Conservation (phyloP, 2,329 filamentous ascomycete species). For the Fusarium duplospermum region DNA sequence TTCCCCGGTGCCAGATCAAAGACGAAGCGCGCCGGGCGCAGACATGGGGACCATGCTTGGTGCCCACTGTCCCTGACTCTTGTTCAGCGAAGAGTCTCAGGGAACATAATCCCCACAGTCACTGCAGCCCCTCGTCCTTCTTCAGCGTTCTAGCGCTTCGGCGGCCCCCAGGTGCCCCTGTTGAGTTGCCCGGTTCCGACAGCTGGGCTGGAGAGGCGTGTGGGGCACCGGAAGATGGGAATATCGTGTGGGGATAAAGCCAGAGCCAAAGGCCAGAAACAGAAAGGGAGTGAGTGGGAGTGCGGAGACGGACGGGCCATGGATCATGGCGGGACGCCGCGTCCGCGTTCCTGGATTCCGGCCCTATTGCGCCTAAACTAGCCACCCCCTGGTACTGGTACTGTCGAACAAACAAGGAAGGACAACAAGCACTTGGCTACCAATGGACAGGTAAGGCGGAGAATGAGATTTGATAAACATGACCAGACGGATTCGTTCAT, state of each 20-base stretch:
- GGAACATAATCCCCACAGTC: not conserved
- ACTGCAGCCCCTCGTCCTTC: slow-evolving; percentile 1
- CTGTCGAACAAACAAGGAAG: not conserved
- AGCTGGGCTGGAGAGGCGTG: slow-evolving; percentile 20
- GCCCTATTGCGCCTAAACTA: slow-evolving; percentile 2
- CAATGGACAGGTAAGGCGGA: slow-evolving; percentile 1
- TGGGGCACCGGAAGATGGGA: slow-evolving; percentile 29
- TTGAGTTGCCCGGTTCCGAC: slow-evolving; percentile 1
- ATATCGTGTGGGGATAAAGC: slow-evolving; percentile 25
- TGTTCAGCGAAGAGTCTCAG: not conserved
- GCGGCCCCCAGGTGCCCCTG: not conserved
- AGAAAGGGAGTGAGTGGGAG: not conserved
- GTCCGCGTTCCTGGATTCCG: slow-evolving; percentile 30
- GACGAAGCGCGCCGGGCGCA: not conserved
- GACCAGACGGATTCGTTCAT: not conserved
- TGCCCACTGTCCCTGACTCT: not conserved
- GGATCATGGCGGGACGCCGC: slow-evolving; percentile 25
- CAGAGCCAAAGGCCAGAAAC: not conserved
- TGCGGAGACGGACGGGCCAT: slow-evolving; percentile 25
- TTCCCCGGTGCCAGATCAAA: slow-evolving; percentile 29
- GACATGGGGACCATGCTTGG: slow-evolving; percentile 8
- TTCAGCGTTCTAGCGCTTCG: slow-evolving; percentile 17
- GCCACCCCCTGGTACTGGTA: not conserved
- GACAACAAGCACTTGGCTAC: not conserved
- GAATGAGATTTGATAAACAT: not conserved